Base-by-base conservation (phyloP, 805 yeast species). In the Suhomyces faveliae region DNA sequence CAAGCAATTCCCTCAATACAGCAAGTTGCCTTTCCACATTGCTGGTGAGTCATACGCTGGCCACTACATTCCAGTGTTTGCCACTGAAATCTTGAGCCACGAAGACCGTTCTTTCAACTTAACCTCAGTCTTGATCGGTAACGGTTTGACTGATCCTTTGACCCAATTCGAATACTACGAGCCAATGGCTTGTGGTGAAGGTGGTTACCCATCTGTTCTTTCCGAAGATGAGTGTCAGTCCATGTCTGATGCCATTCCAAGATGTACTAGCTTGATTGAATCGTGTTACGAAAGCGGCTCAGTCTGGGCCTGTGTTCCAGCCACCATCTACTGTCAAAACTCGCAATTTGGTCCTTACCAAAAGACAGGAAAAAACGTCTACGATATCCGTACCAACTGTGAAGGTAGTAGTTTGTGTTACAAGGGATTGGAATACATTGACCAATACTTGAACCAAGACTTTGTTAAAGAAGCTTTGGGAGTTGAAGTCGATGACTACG, bases 1-100 rank as follows among this genome's bases (percentile, higher is more conserved):
- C 77, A 80, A 83, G 63, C 82, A 83, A 59, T 89, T 88, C 76
- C 95, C 96, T 29, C 79, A 88, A 60, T 83, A 83, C 63, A 60
- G 73, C 25, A 66, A 76, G 47, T 67, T 69, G 39, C 80, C 78
- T 44, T 86, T 90, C 79, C 96, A 89, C 67, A 87, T 90, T 63
- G 85, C 96, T 39, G 97, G 97, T 56, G 97, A 90, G 64, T 86
- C 95, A 7, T 90, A 91, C 61, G 97, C 92, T 15, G 97, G 97
- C 43, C 95, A 89, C 63, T 91, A 92, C 70, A 87, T 91, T 55
- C 99, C 99, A 17, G 87, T 79, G 8, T 87, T 90, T 68, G 96
- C 96, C 6, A 65, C 80, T 49, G 96, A 89, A 66, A 89, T 90
- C 57, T 70, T 88, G 58, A 72, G 79, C 35, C 89, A 87, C 59